A percentile compares a stretch with the other conserved stretches of the same genome.
Conservation (phyloP, 805 yeast species). For the Lipomyces mesembrius region DNA sequence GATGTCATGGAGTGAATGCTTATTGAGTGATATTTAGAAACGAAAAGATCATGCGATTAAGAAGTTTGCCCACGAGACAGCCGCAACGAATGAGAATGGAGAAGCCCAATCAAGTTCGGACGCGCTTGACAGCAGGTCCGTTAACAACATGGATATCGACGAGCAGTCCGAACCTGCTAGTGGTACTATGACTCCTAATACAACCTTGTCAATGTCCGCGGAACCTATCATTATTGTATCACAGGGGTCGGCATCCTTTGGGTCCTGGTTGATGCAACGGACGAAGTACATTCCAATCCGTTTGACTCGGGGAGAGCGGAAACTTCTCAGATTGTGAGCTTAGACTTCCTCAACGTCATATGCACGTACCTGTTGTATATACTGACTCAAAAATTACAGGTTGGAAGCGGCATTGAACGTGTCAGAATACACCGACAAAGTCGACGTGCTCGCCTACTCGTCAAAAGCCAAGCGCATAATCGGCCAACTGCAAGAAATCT, state of each 20-base stretch:
- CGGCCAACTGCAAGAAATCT: conserved; percentile 71
- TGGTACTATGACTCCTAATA: conserved; percentile 27
- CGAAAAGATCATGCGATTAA: conserved; percentile 53
- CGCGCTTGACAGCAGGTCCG: conserved; percentile 30
- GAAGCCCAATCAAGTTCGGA: conserved; percentile 35
- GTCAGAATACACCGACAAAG: conserved; percentile 78
- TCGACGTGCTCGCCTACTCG: conserved; percentile 68
- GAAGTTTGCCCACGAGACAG: conserved; percentile 40
- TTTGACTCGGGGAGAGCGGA: conserved; percentile 69
- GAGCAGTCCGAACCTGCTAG: conserved; percentile 24
- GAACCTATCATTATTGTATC: conserved; percentile 36
- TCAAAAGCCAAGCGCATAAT: conserved; percentile 75
- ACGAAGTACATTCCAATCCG: conserved; percentile 69
- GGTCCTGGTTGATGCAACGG: conserved; percentile 32
- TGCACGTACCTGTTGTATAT: neutral
- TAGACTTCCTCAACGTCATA: neutral
- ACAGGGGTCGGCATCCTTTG: conserved; percentile 34
- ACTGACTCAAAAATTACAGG: conserved; percentile 4
- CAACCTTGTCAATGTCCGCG: conserved; percentile 16
- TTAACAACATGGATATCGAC: conserved; percentile 30
- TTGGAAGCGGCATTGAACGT: conserved; percentile 75
- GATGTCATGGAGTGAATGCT: neutral
- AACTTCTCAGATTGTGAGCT: conserved; percentile 55
- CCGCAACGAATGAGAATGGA: conserved; percentile 33
- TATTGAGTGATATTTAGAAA: conserved; percentile 39